Evolutionary conservation across 768 basidiomycete genomes (phyloP).

Genomic region (Lactarius vividus): DNA sequence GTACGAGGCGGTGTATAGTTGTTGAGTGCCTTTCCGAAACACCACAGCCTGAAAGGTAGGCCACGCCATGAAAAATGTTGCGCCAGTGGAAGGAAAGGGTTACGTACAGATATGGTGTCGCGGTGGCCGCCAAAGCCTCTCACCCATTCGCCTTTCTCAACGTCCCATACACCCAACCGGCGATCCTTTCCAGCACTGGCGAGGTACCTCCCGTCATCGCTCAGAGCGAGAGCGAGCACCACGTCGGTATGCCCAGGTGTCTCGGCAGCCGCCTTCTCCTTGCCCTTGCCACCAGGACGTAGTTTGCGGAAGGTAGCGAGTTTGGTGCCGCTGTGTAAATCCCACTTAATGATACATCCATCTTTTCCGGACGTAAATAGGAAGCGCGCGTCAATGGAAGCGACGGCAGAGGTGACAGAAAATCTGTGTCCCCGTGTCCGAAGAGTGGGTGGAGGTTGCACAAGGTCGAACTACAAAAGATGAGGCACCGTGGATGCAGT

Average conservation of each 20-base stretch:
- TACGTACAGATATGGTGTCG: conserved; percentile 63
- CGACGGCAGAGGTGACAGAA: conserved; percentile 77
- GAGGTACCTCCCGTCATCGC: conserved; percentile 79
- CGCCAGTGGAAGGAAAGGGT: conserved; percentile 38
- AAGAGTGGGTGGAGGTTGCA: conserved; percentile 47
- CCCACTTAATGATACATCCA: conserved; percentile 85
- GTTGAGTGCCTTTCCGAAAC: conserved; percentile 74
- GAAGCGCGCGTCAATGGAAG: conserved; percentile 65
- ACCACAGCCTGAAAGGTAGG: conserved; percentile 49
- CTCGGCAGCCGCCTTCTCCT: conserved; percentile 56
- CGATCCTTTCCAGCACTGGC: conserved; percentile 87
- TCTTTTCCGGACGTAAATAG: conserved; percentile 93
- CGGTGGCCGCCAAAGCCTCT: conserved; percentile 78
- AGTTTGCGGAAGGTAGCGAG: conserved; percentile 58
- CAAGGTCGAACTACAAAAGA: conserved; percentile 53
- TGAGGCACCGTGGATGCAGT: background rate
- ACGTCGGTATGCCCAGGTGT: conserved; percentile 83
- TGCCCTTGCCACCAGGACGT: conserved; percentile 43
- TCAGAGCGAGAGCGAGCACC: conserved; percentile 79
- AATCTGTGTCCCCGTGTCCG: conserved; percentile 72
- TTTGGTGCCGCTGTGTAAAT: conserved; percentile 62
- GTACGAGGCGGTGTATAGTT: conserved; percentile 73
- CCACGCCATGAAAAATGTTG: conserved; percentile 32
- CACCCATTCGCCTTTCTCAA: conserved; percentile 69
- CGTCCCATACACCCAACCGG: conserved; percentile 84